phyloP scores from a whole-genome alignment of 2,329 filamentous ascomycete species.

The Beauveria varroae region DNA sequence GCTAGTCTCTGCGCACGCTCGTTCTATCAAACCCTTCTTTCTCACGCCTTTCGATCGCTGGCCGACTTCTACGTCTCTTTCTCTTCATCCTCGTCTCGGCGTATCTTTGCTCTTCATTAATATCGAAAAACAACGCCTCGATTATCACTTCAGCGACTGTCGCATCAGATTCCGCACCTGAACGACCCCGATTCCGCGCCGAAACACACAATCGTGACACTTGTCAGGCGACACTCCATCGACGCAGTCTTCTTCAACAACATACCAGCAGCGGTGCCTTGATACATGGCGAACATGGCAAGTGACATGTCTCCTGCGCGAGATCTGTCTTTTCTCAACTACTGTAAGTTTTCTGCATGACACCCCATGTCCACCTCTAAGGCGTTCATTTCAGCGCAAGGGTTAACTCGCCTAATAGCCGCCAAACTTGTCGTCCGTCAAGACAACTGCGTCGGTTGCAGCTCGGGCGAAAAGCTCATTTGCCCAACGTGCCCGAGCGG shows the following conservation, averaged over 20 bases:
- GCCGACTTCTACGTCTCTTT: slow-evolving; percentile 11
- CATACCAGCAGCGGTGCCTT: not conserved
- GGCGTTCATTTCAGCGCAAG: not conserved
- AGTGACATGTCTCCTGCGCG: not conserved
- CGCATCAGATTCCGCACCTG: no score
- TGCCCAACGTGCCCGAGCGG: slow-evolving; percentile 39
- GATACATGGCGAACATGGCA: not conserved
- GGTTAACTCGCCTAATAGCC: not conserved
- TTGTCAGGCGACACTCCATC: not conserved
- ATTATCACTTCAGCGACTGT: no score
- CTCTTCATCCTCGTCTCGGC: not conserved
- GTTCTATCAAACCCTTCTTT: slow-evolving; percentile 24
- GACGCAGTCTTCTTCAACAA: not conserved
- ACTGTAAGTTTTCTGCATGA: not conserved
- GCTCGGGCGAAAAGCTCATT: slow-evolving; percentile 29
- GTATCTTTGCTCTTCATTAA: not conserved
- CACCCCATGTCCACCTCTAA: not conserved
- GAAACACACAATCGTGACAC: not conserved
- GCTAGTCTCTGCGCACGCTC: slow-evolving; percentile 42
- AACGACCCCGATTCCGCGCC: not conserved
- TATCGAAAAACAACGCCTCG: not conserved
- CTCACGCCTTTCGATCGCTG: slow-evolving; percentile 14
- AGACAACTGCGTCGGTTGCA: slow-evolving; percentile 39
- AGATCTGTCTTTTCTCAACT: slow-evolving; percentile 8
- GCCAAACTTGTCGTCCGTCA: slow-evolving; percentile 30